Conservation (phyloP, 2,329 filamentous ascomycete species). For the Aspergillus niger region DNA sequence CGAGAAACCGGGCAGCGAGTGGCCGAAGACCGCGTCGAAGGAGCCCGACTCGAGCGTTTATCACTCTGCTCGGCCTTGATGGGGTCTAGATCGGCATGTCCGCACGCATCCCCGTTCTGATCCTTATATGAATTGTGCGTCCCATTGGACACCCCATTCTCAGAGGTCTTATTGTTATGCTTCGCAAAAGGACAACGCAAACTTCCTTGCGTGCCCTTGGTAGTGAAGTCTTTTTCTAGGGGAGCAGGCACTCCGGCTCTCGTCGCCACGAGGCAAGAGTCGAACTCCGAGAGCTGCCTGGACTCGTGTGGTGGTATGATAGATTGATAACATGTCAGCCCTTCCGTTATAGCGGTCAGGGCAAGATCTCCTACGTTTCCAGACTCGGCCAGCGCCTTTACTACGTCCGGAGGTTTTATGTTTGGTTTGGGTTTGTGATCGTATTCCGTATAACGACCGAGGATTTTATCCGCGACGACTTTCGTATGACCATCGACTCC, state of each 20-base stretch:
- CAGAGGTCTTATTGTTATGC: conserved; percentile 45
- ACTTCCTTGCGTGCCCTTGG: conserved; percentile 75
- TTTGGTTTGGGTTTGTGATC: conserved; percentile 58
- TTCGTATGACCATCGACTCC: conserved; percentile 35
- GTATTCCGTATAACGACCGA: conserved; percentile 34
- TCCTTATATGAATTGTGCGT: conserved; percentile 43
- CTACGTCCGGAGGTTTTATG: conserved; percentile 64
- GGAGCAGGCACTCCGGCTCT: conserved; percentile 64
- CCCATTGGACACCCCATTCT: conserved; percentile 38
- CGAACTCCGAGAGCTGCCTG: conserved; percentile 34
- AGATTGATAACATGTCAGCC: conserved; percentile 44
- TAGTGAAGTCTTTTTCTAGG: conserved; percentile 88
- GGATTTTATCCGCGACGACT: conserved; percentile 32
- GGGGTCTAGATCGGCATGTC: conserved; percentile 61
- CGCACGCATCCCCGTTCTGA: conserved; percentile 45
- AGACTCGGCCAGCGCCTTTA: conserved; percentile 58
- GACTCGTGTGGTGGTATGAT: conserved; percentile 35
- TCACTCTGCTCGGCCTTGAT: conserved; percentile 53
- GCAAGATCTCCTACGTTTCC: conserved; percentile 64
- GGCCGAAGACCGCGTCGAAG: conserved; percentile 48
- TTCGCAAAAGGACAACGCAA: conserved; percentile 79
- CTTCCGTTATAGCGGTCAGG: conserved; percentile 40
- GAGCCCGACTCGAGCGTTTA: conserved; percentile 46
- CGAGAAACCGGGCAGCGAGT: conserved; percentile 69
- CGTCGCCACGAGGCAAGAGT: conserved; percentile 43